Conservation (phyloP, 345 rosid species). For the Zanthoxylum bungeanum region DNA sequence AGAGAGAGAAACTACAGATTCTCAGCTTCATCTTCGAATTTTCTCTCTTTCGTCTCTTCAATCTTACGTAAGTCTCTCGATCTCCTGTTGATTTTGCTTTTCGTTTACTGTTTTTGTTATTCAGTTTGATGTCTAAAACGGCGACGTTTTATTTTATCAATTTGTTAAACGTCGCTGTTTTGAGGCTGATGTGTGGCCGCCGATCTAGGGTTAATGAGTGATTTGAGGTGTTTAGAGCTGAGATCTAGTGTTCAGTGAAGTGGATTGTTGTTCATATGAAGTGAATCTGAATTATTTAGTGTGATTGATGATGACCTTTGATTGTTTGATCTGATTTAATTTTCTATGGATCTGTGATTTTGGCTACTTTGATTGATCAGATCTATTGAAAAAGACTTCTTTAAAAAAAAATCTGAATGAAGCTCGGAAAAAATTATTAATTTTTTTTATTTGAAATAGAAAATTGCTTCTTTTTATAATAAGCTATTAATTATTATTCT, state of each 20-base stretch:
- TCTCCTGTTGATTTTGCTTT: neutral
- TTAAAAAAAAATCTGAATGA: neutral
- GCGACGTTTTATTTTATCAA: no score
- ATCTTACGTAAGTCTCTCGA: slow-evolving; percentile 5
- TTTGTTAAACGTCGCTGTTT: neutral
- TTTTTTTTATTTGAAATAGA: neutral
- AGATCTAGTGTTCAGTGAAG: slow-evolving; percentile 22
- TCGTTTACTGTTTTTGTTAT: no score
- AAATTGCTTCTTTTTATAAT: neutral
- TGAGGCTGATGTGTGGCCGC: neutral
- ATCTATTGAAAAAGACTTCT: neutral
- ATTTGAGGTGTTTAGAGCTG: slow-evolving; percentile 4
- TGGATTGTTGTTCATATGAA: neutral
- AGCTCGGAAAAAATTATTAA: neutral
- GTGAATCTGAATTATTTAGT: neutral
- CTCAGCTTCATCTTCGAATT: slow-evolving; percentile 3
- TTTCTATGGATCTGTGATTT: slow-evolving; percentile 18
- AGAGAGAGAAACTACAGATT: neutral
- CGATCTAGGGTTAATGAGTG: slow-evolving; percentile 10
- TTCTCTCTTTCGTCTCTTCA: slow-evolving; percentile 14
- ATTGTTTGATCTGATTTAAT: slow-evolving; percentile 17
- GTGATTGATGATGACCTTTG: neutral
- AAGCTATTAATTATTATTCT: neutral
- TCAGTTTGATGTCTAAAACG: neutral
- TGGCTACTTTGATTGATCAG: neutral